phyloP scores from a whole-genome alignment of 331 rosid species.

The Pyrus hybrid region DNA sequence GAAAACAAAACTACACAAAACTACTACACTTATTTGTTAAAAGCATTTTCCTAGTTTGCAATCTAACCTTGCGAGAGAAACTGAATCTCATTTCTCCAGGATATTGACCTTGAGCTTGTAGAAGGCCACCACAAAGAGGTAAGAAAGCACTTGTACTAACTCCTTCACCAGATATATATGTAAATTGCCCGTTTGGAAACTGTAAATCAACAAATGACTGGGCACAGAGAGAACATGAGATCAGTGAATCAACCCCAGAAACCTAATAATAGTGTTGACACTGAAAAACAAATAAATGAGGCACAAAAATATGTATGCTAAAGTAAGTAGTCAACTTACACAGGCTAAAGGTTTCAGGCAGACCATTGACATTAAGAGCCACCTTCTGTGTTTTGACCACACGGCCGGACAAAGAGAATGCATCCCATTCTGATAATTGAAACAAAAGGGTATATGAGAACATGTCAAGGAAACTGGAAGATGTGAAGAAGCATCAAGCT shows the following conservation, averaged over 20 bases:
- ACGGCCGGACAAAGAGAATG: constrained; percentile 99
- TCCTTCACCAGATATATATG: constrained; percentile 95
- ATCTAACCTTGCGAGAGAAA: constrained; percentile 87
- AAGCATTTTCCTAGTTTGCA: not conserved
- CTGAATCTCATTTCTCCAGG: constrained; percentile 99
- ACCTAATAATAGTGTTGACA: not conserved
- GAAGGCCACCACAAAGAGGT: constrained; percentile 88
- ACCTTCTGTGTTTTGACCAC: constrained; percentile 96
- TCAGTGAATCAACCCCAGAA: not conserved
- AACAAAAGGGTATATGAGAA: not conserved
- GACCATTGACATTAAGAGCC: constrained; percentile 96
- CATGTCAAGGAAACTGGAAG: not conserved
- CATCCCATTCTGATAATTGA: constrained; percentile 68
- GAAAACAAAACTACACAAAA: not conserved
- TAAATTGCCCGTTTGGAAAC: constrained; percentile 93
- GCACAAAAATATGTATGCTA: not conserved
- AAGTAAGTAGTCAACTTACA: constrained; percentile 53
- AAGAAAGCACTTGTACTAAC: constrained; percentile 79
- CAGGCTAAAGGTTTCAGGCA: constrained; percentile 86
- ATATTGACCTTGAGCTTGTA: constrained; percentile 98
- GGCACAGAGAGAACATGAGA: not conserved
- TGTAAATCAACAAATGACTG: constrained; percentile 98
- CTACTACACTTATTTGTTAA: not conserved
- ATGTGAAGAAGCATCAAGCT: not conserved
- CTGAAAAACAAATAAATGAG: not conserved